phyloP scores from a whole-genome alignment of 2,329 filamentous ascomycete genomes.

The Diaporthe eres region DNA sequence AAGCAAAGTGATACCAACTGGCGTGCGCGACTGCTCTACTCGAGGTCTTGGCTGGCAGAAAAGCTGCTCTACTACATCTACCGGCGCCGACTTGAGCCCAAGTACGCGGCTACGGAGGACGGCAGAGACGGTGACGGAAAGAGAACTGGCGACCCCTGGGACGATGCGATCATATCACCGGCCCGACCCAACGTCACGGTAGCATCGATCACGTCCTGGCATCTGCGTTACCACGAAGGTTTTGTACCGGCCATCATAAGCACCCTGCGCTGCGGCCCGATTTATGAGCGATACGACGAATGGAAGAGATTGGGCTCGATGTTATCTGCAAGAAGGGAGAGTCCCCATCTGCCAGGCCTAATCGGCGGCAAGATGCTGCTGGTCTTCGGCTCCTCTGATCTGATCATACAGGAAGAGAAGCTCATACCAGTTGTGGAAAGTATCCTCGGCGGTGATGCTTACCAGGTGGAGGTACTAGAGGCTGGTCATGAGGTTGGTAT shows the following conservation, averaged over 20 bases:
- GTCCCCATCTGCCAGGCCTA: constrained; percentile 53
- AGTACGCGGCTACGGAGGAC: constrained; percentile 53
- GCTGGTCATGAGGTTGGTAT: constrained; percentile 81
- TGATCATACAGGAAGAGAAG: constrained; percentile 77
- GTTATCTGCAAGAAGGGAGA: constrained; percentile 56
- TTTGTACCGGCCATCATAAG: constrained; percentile 81
- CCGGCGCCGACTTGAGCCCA: constrained; percentile 62
- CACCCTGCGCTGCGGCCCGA: constrained; percentile 77
- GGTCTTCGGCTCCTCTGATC: constrained; percentile 76
- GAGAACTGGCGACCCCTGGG: constrained; percentile 56
- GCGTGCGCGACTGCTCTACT: constrained; percentile 75
- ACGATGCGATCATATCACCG: constrained; percentile 66
- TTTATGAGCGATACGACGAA: constrained; percentile 73
- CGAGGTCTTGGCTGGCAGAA: constrained; percentile 71
- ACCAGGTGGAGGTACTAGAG: constrained; percentile 69
- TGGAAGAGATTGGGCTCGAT: constrained; percentile 71
- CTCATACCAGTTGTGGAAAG: constrained; percentile 71
- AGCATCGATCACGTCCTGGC: constrained; percentile 77
- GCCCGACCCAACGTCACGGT: constrained; percentile 68
- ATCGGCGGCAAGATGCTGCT: constrained; percentile 69
- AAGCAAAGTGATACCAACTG: constrained; percentile 48
- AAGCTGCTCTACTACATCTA: constrained; percentile 68
- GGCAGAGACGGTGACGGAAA: constrained; percentile 56
- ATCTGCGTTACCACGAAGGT: constrained; percentile 75
- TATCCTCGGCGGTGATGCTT: constrained; percentile 69